These are phyloP conservation scores for Aspergillus pseudoviridinutans DNA, from an alignment of 2,329 filamentous ascomycete genomes.

Conservation along the genomic window DNA sequence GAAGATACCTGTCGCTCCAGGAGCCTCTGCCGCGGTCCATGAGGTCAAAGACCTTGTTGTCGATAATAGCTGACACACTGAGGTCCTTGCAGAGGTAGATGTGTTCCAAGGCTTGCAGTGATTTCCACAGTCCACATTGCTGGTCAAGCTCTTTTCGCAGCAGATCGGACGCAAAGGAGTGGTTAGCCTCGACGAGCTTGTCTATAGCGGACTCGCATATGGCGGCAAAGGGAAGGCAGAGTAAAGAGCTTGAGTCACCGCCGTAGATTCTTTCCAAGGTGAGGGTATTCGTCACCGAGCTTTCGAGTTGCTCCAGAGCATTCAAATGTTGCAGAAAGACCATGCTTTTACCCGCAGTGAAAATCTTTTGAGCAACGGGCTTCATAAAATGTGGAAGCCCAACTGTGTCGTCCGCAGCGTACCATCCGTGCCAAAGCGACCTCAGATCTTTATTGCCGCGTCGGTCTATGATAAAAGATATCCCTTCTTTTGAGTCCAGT, in stretches of 20 bases:
- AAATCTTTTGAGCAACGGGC: slow-evolving; percentile 66
- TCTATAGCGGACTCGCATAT: slow-evolving; percentile 69
- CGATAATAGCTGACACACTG: slow-evolving; percentile 61
- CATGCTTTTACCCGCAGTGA: slow-evolving; percentile 83
- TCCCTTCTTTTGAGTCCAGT: slow-evolving; percentile 60
- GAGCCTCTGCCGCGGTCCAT: slow-evolving; percentile 57
- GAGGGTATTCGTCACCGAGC: slow-evolving; percentile 34
- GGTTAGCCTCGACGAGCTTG: slow-evolving; percentile 71
- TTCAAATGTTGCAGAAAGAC: slow-evolving; percentile 72
- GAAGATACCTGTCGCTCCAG: slow-evolving; percentile 78
- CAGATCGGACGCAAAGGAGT: slow-evolving; percentile 63
- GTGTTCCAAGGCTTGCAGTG: slow-evolving; percentile 63
- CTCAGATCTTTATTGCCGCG: slow-evolving; percentile 54
- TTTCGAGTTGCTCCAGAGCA: slow-evolving; percentile 34
- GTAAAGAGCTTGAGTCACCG: slow-evolving; percentile 32
- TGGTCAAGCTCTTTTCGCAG: slow-evolving; percentile 65
- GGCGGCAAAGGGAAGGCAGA: slow-evolving; percentile 52
- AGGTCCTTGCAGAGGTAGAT: slow-evolving; percentile 78
- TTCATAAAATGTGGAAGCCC: slow-evolving; percentile 69
- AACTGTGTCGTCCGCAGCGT: slow-evolving; percentile 56
- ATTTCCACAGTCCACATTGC: slow-evolving; percentile 62
- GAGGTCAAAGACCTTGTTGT: slow-evolving; percentile 67
- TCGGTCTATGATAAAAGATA: slow-evolving; percentile 70
- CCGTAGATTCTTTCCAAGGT: slow-evolving; percentile 30
- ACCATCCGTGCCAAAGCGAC: slow-evolving; percentile 74